Evolutionary conservation across 2,329 filamentous ascomycete genomes (phyloP).

Genomic region (Fusarium domesticum): DNA sequence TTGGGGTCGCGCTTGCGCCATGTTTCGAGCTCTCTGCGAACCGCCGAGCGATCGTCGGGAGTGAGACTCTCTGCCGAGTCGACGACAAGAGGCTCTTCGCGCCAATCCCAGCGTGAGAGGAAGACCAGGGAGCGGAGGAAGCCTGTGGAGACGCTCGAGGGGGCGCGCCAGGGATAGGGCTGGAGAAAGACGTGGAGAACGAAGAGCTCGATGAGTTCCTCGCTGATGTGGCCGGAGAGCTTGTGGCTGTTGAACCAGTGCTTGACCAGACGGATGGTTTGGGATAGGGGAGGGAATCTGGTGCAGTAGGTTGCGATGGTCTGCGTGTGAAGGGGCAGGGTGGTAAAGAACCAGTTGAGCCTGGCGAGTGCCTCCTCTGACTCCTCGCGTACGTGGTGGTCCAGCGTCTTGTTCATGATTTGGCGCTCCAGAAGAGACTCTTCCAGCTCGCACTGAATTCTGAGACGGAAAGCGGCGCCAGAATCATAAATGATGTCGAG

Average conservation of each 20-base stretch:
- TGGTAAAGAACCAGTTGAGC: conserved; percentile 69
- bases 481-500: conserved; percentile 75
- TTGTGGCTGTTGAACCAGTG: conserved; percentile 86
- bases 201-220: conserved; percentile 82
- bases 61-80: conserved; percentile 65
- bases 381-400: conserved; percentile 64
- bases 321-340: conserved; percentile 76
- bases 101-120: conserved; percentile 90
- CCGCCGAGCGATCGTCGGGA: conserved; percentile 55
- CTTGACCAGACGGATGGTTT: conserved; percentile 80
- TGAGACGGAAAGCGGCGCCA: conserved; percentile 74
- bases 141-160: conserved; percentile 73
- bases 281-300: conserved; percentile 73
- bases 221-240: conserved; percentile 69
- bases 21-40: conserved; percentile 71
- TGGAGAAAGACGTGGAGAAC: conserved; percentile 75
- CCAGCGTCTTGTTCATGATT: conserved; percentile 68
- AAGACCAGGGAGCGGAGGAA: conserved; percentile 79
- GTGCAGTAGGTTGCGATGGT: conserved; percentile 77
- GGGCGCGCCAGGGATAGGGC: conserved; percentile 75
- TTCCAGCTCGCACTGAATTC: conserved; percentile 87
- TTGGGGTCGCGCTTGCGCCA: conserved; percentile 86
- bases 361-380: conserved; percentile 65
- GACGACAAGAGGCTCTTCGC: conserved; percentile 74
- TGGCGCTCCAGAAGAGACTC: conserved; percentile 75